Percentiles rank a stretch among this genome's conserved stretches.
phyloP scores from a whole-genome alignment of 1,139 yeast species.

The Kodamaea derodonti region DNA sequence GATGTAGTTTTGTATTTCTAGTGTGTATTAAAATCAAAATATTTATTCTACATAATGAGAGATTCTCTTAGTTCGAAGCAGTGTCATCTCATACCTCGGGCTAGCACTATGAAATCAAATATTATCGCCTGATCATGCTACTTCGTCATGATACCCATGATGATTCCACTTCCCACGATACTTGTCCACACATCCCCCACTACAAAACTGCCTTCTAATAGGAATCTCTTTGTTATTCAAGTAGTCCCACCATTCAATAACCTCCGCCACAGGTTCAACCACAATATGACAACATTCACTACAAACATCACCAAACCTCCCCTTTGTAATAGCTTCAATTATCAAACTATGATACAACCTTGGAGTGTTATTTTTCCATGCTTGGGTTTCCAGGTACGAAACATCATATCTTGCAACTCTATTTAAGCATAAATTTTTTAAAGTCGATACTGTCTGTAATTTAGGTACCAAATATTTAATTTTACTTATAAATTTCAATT shows the following conservation, averaged over 20 bases:
- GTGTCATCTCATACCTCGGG: no score
- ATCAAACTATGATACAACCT: slow-evolving; percentile 33
- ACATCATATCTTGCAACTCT: slow-evolving; percentile 42
- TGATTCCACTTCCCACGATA: no score
- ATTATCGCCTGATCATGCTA: no score
- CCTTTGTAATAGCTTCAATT: slow-evolving; percentile 41
- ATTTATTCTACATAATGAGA: no score
- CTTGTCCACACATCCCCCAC: slow-evolving; percentile 37
- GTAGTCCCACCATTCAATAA: slow-evolving; percentile 61
- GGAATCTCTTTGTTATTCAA: slow-evolving; percentile 38
- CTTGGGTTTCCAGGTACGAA: slow-evolving; percentile 39
- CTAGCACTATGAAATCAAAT: no score
- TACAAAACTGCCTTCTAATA: slow-evolving; percentile 43
- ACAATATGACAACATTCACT: slow-evolving; percentile 43
- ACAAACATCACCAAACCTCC: slow-evolving; percentile 46
- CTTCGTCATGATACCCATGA: no score
- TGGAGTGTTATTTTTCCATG: slow-evolving; percentile 41
- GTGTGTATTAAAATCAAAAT: no score
- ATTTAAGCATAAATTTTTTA: slow-evolving; percentile 42
- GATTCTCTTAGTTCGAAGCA: no score
- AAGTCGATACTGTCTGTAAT: slow-evolving; percentile 25
- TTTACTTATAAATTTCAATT: slow-evolving; percentile 23
- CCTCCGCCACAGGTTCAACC: slow-evolving; percentile 50
- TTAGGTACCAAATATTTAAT: slow-evolving; percentile 14
- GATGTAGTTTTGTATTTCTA: slow-evolving; percentile 5